phyloP scores from a whole-genome alignment of 331 rosid species.

The Stylosanthes scabra region DNA sequence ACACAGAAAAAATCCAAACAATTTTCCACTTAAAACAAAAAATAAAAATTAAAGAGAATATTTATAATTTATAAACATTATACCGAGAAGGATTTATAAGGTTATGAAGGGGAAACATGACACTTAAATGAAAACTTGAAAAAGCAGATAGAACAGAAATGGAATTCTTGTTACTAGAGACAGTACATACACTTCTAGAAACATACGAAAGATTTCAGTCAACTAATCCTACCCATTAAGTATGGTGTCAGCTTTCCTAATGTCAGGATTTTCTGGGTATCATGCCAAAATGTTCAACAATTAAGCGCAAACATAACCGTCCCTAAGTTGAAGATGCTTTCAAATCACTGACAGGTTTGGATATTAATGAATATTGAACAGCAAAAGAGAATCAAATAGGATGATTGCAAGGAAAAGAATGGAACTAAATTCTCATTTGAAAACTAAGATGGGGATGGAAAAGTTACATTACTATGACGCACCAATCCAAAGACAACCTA shows the following conservation, averaged over 20 bases:
- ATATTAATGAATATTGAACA: neutral
- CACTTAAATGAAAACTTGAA: neutral
- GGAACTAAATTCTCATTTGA: no score
- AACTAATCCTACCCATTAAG: conserved; percentile 2
- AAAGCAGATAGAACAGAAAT: neutral
- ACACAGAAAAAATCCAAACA: neutral
- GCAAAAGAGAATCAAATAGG: no score
- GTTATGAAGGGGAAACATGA: neutral
- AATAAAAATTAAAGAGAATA: neutral
- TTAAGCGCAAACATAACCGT: neutral
- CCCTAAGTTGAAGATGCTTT: neutral
- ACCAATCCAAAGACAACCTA: neutral
- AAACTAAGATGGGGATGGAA: no score
- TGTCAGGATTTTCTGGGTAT: neutral
- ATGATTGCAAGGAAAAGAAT: no score
- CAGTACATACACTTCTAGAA: neutral
- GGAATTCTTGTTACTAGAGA: neutral
- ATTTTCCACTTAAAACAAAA: neutral
- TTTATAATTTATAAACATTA: neutral
- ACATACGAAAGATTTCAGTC: neutral
- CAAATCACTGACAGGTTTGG: neutral
- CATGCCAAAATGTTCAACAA: neutral
- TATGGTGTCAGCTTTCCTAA: neutral
- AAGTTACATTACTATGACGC: neutral
- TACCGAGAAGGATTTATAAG: neutral